Evolutionary conservation across 1,139 yeast species (phyloP), one percentile per base, ranked within the genome.

Genomic region (Candida sp.): DNA sequence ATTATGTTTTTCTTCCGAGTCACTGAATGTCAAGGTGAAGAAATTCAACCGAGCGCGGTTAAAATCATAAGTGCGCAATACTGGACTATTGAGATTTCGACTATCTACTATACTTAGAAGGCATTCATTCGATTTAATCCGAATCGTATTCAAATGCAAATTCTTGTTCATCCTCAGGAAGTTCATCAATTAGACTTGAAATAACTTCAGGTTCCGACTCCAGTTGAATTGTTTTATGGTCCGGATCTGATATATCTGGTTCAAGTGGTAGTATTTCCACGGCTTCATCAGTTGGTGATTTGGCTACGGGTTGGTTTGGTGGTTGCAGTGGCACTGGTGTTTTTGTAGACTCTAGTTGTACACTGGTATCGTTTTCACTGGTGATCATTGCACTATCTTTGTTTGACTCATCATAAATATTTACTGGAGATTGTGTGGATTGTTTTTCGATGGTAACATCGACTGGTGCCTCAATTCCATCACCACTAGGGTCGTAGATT

Each of bases 11-110:
- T 63, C 58, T 62, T 64, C 29, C 63, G 59, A 63, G 57, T 62
- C 64, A 60, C 64, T 59, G 63, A 59, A 60, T 63, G 68, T 63
- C 66, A 63, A 64, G 58, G 63, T 60, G 63, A 60, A 61, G 64
- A 61, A 60, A 60, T 61, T 60, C 65, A 60, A 61, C 64, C 63
- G 61, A 61, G 65, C 64, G 64, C 64, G 62, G 65, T 64, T 60
- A 60, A 61, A 57, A 45, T 44, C 35, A 42, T 43, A 39, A 45
- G 38, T 40, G 47, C 34, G 32, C 42, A 9, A 32, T 29, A 8
- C 22, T n/a, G 41, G 22, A 35, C 6, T 22, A 23, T 27, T 22
- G 22, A 4, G 29, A 15, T 45, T 9, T 11, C 39, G 5, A 9
- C 12, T 35, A 15, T n/a, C 22, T 15, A 15, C 19, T 15, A 15